Percentiles rank a stretch among this genome's conserved stretches.
These are phyloP conservation scores for Arthroderma sp. DNA, from an alignment of 2,329 filamentous ascomycete genomes.

Conservation along the genomic window DNA sequence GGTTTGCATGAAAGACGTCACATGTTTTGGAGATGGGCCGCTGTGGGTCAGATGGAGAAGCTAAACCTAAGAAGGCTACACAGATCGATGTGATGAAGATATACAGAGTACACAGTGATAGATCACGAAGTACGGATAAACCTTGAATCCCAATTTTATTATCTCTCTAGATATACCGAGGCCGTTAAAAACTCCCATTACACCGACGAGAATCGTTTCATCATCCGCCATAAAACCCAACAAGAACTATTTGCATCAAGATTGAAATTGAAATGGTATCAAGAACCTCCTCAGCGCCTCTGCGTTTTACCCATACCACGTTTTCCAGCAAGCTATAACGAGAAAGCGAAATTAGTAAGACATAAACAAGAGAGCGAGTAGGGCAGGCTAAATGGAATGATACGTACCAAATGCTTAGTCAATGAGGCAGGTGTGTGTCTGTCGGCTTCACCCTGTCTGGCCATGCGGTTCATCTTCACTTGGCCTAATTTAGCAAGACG, in stretches of 20 bases:
- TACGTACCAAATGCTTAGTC: constrained; percentile 78
- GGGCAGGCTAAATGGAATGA: constrained; percentile 5
- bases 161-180: too few species aligned
- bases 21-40: too few species aligned
- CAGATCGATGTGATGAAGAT: too few species aligned
- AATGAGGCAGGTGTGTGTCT: constrained; percentile 70
- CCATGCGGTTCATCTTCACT: constrained; percentile 98
- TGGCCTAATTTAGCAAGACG: constrained; percentile 77
- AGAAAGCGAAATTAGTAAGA: constrained; percentile 5
- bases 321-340: constrained; percentile 64
- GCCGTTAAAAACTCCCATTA: not conserved
- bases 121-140: too few species aligned
- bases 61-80: too few species aligned
- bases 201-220: constrained; percentile 3
- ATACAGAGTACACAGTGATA: too few species aligned
- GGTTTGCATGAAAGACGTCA: too few species aligned
- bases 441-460: constrained; percentile 91
- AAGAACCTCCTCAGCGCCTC: constrained; percentile 20
- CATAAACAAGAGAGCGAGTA: constrained; percentile 13
- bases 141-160: too few species aligned
- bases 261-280: constrained; percentile 1
- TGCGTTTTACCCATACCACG: constrained; percentile 80
- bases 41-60: too few species aligned
- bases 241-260: too few species aligned
- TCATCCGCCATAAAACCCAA: not conserved